Evolutionary conservation across 2,329 filamentous ascomycete genomes (phyloP), one percentile per base, ranked within the genome.

Genomic region (Aspergillus glaucus): DNA sequence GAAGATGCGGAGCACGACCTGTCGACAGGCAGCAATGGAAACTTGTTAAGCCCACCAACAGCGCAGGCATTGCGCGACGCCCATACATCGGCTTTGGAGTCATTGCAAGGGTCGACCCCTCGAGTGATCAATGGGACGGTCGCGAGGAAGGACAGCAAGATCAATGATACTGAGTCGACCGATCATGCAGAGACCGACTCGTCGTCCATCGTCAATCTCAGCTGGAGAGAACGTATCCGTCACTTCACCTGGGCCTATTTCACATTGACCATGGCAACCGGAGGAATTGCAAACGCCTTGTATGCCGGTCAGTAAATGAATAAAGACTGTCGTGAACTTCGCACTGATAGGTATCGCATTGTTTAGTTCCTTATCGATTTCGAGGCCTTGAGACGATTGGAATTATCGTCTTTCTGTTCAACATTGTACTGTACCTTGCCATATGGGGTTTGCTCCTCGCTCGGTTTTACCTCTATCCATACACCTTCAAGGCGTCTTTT

Each of bases 241-340:
- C 81, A 84, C 66, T 78, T 82, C 54, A 84, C 81, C 1, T 92
- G 87, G 87, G 89, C 86, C 0, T 92, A 84, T 77, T 92, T 90
- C 60, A 88, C 86, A 14, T 72, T 83, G 66, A 82, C 79, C 1
- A 84, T 82, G 79, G 79, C 79, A 1, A 82, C 79, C 0, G 79
- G 79, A 4, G 79, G 79, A 0, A 70, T 82, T 50, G 79, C 81
- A 4, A 84, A 83, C 64, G 79, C 81, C 5, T 57, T 84, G 21
- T 75, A 79, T 58, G 64, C 66, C 45, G 69, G 84, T 85, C 71
- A 55, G 70, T 66, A 12, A 30, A 30, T 30, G 10, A 30, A 30
- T 5, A 12, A 5, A 30, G 10, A 30, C 4, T 30, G 26, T 30
- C 10, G 8, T 30, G 10, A 4, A 12, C 9, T 12, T 30, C 10